Evolutionary conservation across 208 protist genomes (phyloP), one percentile per base, ranked within the genome.

Genomic region (Acanthamoeba castellanii): DNA sequence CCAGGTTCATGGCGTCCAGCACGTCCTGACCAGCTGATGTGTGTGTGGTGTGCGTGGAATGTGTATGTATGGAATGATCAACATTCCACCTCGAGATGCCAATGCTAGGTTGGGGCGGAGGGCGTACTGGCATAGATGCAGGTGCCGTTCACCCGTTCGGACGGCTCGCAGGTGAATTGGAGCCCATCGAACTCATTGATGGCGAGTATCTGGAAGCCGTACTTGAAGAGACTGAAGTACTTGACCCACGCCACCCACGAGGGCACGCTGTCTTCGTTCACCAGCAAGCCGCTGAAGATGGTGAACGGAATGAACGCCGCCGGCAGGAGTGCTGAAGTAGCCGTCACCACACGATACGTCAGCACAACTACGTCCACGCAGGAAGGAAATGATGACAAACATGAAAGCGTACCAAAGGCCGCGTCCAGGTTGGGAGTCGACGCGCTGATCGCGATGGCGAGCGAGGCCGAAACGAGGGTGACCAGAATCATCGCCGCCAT

Each of bases 161-260:
- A 32, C 22, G 50, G 55, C 2, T 34, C 14, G 84, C 84, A 91
- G 30, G 47, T 70, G 84, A 91, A 91, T 4, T 52, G 1, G 57
- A 91, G 84, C 7, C 84, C 84, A 1, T 66, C 14, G 34, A 91
- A 91, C 30, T 91, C 84, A 55, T 91, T 91, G 34, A 34, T 45
- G n/a, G 42, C 30, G 22, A 70, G 32, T 1, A 91, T 91, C 13
- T 72, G 34, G 42, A 91, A 91, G 55, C 84, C 84, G n/a, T 70
- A 70, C 57, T 91, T 91, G 84, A 91, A 91, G 14, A 70, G 25
- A 0, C 7, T 45, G 57, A 91, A 47, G 27, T 72, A 91, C 57
- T 70, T 42, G 9, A 70, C 37, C 52, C 47, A 91, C 45, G 13
- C 11, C 50, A 89, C 27, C 82, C 82, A 89, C 8, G 22, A 32